Conservation (phyloP, 352 stramenopile species). For the Chrysophaeum taylorii region DNA sequence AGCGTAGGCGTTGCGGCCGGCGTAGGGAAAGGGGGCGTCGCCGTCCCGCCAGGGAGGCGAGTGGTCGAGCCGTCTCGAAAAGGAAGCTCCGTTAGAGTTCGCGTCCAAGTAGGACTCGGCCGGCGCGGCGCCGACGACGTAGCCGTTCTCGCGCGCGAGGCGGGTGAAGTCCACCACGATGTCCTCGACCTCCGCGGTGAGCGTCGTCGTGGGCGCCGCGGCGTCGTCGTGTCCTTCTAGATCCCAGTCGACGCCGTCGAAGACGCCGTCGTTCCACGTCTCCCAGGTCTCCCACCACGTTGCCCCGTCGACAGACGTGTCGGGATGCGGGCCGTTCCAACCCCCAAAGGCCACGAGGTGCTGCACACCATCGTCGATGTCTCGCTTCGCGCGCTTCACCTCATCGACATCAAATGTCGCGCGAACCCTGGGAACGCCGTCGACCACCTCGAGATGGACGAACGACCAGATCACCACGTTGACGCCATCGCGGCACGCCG, state of each 20-base stretch:
- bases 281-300: constrained; percentile 39
- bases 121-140: constrained; percentile 36
- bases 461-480: constrained; percentile 28
- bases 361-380: constrained; percentile 24
- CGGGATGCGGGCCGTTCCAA: constrained; percentile 42
- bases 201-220: constrained; percentile 26
- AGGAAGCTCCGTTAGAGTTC: neutral
- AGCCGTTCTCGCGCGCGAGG: constrained; percentile 24
- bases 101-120: constrained; percentile 50
- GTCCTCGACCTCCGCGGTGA: constrained; percentile 36
- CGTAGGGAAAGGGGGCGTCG: neutral
- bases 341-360: constrained; percentile 46
- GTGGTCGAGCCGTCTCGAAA: neutral
- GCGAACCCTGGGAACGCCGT: neutral
- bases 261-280: constrained; percentile 35
- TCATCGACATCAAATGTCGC: constrained; percentile 1
- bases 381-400: neutral
- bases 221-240: constrained; percentile 50
- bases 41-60: neutral
- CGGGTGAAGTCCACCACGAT: constrained; percentile 40
- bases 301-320: constrained; percentile 21
- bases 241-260: constrained; percentile 54
- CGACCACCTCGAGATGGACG: neutral
- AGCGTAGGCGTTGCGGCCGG: constrained; percentile 12
- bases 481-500: constrained; percentile 13